These are phyloP conservation scores for Macrocystidia cucumis DNA, from an alignment of 1,284 basidiomycete genomes.

Conservation along the genomic window DNA sequence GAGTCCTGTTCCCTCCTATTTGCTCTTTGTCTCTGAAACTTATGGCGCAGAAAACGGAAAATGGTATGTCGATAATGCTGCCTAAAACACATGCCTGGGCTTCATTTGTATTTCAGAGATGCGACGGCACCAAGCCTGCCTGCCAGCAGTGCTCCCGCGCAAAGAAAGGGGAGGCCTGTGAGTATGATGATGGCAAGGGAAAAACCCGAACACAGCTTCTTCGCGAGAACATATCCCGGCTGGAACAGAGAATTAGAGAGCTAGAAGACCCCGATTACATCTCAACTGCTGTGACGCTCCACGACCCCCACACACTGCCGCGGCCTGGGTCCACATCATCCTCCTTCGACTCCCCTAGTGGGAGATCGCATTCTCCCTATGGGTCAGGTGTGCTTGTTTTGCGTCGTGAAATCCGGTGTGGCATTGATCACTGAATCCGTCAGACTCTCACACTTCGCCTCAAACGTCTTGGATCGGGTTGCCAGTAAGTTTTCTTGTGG, in stretches of 20 bases:
- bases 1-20: slow-evolving; percentile 12
- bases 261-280: slow-evolving; percentile 54
- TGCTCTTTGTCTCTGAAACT: slow-evolving; percentile 7
- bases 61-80: slow-evolving; percentile 42
- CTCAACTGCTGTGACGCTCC: slow-evolving; percentile 40
- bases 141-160: slow-evolving; percentile 55
- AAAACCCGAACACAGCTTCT: slow-evolving; percentile 57
- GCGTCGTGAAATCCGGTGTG: neutral
- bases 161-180: slow-evolving; percentile 50
- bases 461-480: slow-evolving; percentile 24
- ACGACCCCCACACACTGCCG: slow-evolving; percentile 42
- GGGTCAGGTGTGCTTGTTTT: slow-evolving; percentile 37
- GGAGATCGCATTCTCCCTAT: slow-evolving; percentile 55
- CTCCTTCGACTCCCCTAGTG: slow-evolving; percentile 49
- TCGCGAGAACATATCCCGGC: slow-evolving; percentile 47
- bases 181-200: slow-evolving; percentile 59
- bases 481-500: slow-evolving; percentile 13
- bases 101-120: slow-evolving; percentile 31
- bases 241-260: slow-evolving; percentile 48
- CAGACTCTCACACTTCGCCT: slow-evolving; percentile 27
- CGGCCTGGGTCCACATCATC: slow-evolving; percentile 57
- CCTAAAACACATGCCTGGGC: slow-evolving; percentile 9
- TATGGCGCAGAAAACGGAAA: slow-evolving; percentile 60
- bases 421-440: slow-evolving; percentile 6
- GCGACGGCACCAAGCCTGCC: slow-evolving; percentile 50